Base-by-base conservation (phyloP, 345 rosid species). In the Camelina hispida region DNA sequence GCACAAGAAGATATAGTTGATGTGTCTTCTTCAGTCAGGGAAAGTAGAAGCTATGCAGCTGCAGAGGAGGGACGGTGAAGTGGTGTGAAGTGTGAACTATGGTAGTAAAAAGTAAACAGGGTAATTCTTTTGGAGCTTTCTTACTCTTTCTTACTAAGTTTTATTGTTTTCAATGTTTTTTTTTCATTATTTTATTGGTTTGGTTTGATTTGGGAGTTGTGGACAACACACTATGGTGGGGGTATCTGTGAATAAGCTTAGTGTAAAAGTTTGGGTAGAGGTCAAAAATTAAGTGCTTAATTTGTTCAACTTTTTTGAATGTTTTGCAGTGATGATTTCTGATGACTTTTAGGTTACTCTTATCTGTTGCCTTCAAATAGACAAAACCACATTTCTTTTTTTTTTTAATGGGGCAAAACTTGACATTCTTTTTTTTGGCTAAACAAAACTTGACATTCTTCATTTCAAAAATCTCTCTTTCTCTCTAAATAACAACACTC, bases 21-120 rank as follows among this genome's bases (percentile, higher is more conserved):
- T 28, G 30, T 28, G 30, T 28, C 30, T 72, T 85, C 91, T 51
- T 74, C 74, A 6, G 87, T 80, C 6, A 82, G 76, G 2, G 89
- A 86, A 69, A 82, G 77, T 79, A 86, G 86, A 85, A 80, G 82
- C 82, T 79, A 83, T 72, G 37, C 66, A 37, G 58, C 85, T 35
- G 71, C 85, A 13, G 85, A 83, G 76, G 92, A 86, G 51, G 78
- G 66, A 13, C 62, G 76, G 14, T 75, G 62, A 72, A 40, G 22
- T 28, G 25, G n/a, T n/a, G n/a, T n/a, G n/a, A n/a, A n/a, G 23
- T 5, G 30, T 62, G 17, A 32, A 20, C 44, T 34, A n/a, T 37
- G 40, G 32, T 9, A 42, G 69, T 28, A 28, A 28, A 28, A 28
- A 28, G 30, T 52, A 32, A 63, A 25, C n/a, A 56, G 20, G 66